Evolutionary conservation across 2,329 filamentous ascomycete species (phyloP).

Genomic region (Fusarium sp.): DNA sequence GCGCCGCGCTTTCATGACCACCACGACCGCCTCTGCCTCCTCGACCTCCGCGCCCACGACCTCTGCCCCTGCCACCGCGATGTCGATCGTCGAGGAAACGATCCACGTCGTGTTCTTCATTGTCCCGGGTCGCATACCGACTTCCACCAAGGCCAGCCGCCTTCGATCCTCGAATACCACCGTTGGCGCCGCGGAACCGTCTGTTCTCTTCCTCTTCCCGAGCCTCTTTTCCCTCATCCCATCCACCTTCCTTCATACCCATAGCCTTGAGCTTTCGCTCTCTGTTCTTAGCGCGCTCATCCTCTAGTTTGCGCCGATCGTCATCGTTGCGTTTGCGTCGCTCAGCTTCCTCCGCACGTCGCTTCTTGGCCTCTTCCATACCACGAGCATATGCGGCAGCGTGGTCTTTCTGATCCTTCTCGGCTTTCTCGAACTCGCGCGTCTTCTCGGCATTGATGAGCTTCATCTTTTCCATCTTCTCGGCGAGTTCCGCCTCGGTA

Average conservation of each 20-base stretch:
- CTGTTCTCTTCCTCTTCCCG: conserved; percentile 56
- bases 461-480: conserved; percentile 72
- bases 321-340: conserved; percentile 64
- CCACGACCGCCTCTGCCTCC: conserved; percentile 52
- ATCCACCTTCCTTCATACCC: conserved; percentile 64
- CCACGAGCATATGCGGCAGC: conserved; percentile 66
- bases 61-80: conserved; percentile 50
- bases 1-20: conserved; percentile 39
- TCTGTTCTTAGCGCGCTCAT: conserved; percentile 70
- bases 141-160: conserved; percentile 56
- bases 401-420: conserved; percentile 68
- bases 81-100: conserved; percentile 53
- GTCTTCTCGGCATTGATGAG: conserved; percentile 68
- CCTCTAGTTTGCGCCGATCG: conserved; percentile 64
- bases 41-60: conserved; percentile 51
- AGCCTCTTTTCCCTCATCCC: conserved; percentile 69
- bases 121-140: conserved; percentile 55
- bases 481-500: conserved; percentile 68
- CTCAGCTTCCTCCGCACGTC: conserved; percentile 65
- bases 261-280: conserved; percentile 72
- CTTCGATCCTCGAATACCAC: conserved; percentile 55
- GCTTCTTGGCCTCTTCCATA: conserved; percentile 66
- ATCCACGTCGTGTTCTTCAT: conserved; percentile 52
- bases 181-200: conserved; percentile 58
- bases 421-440: conserved; percentile 68